Conservation (phyloP, 179 eudicot genomes). For the Beta corolliflora region DNA sequence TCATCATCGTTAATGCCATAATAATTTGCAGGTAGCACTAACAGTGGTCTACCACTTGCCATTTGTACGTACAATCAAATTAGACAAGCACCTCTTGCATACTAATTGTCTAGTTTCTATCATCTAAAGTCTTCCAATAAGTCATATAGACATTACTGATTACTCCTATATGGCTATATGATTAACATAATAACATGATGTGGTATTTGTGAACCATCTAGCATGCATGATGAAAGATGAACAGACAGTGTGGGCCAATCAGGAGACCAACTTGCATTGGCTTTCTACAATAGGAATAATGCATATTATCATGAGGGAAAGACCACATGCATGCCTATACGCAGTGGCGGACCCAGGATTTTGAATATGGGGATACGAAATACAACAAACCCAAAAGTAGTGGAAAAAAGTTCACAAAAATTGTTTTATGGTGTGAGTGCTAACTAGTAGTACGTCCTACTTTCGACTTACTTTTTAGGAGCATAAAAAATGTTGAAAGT, state of each 20-base stretch:
- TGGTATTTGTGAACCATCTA: neutral
- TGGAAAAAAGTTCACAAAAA: too few relatives aligned
- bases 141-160: neutral
- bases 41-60: constrained; percentile 20
- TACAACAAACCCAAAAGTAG: too few relatives aligned
- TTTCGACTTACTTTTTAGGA: too few relatives aligned
- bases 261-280: neutral
- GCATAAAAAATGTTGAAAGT: too few relatives aligned
- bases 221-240: neutral
- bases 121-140: neutral
- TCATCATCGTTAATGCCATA: neutral
- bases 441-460: too few relatives aligned
- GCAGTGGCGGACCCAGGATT: too few relatives aligned
- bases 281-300: neutral
- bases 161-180: neutral
- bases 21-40: constrained; percentile 3
- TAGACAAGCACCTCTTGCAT: neutral
- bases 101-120: neutral
- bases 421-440: too few relatives aligned
- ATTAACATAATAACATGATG: neutral
- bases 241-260: constrained; percentile 7
- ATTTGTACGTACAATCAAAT: constrained; percentile 6
- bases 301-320: neutral
- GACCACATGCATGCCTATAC: neutral
- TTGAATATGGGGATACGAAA: too few relatives aligned